Conservation (phyloP, 345 rosid genomes). For the Schrenkiella parvula region DNA sequence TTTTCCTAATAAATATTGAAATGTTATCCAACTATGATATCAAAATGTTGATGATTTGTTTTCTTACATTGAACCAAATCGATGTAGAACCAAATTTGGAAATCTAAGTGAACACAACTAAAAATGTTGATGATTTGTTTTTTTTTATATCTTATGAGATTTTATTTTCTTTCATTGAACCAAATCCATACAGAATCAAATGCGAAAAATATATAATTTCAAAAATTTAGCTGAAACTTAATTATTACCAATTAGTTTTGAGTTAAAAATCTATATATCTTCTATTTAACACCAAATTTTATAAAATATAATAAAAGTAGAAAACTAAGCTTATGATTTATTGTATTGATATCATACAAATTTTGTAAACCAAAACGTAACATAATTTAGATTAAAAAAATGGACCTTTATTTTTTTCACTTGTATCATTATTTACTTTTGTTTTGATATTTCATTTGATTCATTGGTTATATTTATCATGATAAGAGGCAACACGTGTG, state of each 20-base stretch:
- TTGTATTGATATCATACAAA: neutral
- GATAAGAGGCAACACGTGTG: constrained; percentile 14
- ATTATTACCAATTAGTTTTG: too few species aligned
- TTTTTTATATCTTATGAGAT: too few species aligned
- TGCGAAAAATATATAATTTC: too few species aligned
- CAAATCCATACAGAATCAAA: too few species aligned
- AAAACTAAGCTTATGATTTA: neutral
- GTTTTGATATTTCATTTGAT: neutral
- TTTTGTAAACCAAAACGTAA: neutral
- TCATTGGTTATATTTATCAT: neutral
- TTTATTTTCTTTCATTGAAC: too few species aligned
- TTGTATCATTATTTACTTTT: neutral
- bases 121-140: too few species aligned
- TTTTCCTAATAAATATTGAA: neutral
- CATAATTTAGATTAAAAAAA: neutral
- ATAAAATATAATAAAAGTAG: neutral
- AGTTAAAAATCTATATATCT: too few species aligned
- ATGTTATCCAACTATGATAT: neutral
- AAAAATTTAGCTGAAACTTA: too few species aligned
- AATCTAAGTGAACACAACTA: neutral
- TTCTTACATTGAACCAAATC: too few species aligned
- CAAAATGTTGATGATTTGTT: neutral
- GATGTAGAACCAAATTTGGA: neutral
- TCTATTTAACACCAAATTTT: too few species aligned
- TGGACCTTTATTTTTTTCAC: neutral